phyloP scores from a whole-genome alignment of 2,329 filamentous ascomycete genomes.

The Fusarium fracticaudum region DNA sequence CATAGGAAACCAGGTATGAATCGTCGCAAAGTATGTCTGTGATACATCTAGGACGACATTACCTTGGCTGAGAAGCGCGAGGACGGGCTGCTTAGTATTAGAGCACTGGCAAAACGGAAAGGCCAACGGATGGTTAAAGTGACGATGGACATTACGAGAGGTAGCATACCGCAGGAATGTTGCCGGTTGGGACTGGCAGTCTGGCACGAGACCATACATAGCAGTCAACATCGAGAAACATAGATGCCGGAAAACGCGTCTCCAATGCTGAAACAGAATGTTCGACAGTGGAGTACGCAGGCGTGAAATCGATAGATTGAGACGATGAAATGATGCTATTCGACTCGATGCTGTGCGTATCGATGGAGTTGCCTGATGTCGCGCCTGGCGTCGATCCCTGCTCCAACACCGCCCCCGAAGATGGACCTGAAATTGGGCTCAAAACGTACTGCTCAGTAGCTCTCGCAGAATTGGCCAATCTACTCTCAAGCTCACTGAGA shows the following conservation, averaged over 20 bases:
- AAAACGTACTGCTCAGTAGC: background rate
- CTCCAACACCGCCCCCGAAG: background rate
- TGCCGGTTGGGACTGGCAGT: background rate
- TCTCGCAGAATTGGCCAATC: background rate
- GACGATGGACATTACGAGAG: accelerated
- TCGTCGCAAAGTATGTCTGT: background rate
- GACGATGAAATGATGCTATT: background rate
- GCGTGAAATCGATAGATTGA: background rate
- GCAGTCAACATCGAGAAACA: background rate
- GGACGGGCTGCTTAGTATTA: background rate
- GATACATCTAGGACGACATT: background rate
- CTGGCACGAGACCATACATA: background rate
- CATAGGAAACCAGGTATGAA: background rate
- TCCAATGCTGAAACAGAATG: accelerated
- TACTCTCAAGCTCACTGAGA: background rate
- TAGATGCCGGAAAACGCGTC: background rate
- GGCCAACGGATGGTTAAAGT: no score
- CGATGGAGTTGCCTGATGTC: background rate
- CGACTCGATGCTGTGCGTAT: background rate
- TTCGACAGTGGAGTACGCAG: background rate
- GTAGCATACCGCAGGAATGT: background rate
- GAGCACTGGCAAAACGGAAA: background rate
- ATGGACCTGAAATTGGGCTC: background rate
- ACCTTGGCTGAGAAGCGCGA: background rate
- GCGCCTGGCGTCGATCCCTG: background rate